Conservation (phyloP, 257 asterid species). For the Solanum rostratum region DNA sequence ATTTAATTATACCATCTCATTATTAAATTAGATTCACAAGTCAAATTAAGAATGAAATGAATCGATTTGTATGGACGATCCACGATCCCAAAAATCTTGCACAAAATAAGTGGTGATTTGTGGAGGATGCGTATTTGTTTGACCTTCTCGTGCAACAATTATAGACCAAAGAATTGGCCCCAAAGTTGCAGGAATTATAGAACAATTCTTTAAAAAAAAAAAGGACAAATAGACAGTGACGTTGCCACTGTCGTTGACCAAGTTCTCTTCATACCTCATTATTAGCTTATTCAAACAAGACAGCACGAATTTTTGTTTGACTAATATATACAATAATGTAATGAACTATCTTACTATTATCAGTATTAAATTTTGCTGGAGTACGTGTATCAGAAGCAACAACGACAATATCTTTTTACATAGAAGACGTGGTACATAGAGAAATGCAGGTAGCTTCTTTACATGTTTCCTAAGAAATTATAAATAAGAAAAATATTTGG, state of each 20-base stretch:
- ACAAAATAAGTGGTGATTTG: not conserved
- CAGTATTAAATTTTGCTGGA: not conserved
- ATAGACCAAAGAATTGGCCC: not conserved
- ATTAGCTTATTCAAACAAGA: not conserved
- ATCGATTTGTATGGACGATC: no score
- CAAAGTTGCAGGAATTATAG: not conserved
- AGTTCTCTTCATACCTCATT: not conserved
- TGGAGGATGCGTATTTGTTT: not conserved
- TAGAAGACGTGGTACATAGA: not conserved
- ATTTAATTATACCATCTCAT: no score
- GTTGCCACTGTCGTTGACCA: not conserved
- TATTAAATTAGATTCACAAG: no score
- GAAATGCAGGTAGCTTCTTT: no score
- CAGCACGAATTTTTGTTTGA: not conserved
- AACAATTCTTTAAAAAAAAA: not conserved
- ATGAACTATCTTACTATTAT: not conserved
- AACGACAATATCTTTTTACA: not conserved
- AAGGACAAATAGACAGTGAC: not conserved
- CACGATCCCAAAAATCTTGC: no score
- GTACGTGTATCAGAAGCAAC: not conserved
- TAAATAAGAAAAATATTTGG: no score
- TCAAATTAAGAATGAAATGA: no score
- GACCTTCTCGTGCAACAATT: not conserved
- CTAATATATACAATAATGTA: not conserved
- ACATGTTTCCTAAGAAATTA: no score